These are phyloP conservation scores for Claviceps africana DNA, from an alignment of 2,329 filamentous ascomycete species.

Conservation along the genomic window DNA sequence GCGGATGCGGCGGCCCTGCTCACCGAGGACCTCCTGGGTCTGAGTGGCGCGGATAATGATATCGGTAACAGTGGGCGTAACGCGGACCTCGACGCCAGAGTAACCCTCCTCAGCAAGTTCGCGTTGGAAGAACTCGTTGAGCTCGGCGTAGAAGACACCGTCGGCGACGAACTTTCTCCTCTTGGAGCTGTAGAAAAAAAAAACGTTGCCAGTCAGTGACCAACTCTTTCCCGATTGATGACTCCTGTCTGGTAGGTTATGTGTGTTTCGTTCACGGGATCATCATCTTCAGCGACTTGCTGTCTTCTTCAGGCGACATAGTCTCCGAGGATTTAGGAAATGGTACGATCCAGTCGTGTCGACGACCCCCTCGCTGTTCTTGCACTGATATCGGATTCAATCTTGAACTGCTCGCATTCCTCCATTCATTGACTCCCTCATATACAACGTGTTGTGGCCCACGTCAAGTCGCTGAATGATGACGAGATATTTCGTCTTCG, in stretches of 20 bases:
- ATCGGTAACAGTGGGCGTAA: conserved; percentile 98
- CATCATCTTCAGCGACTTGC: background rate
- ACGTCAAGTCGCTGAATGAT: no score
- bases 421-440: background rate
- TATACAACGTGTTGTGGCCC: background rate
- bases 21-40: conserved; percentile 99
- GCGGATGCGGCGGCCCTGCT: conserved; percentile 99
- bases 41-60: conserved; percentile 99
- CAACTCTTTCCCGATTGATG: background rate
- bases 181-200: conserved; percentile 51
- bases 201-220: conserved; percentile 3
- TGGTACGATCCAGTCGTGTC: background rate
- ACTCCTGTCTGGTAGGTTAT: background rate
- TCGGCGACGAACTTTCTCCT: conserved; percentile 91
- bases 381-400: background rate
- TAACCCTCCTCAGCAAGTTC: conserved; percentile 99
- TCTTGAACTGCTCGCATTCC: background rate
- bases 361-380: background rate
- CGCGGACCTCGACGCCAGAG: conserved; percentile 99
- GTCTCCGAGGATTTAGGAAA: background rate
- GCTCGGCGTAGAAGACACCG: conserved; percentile 99
- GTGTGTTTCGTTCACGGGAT: background rate
- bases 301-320: no score
- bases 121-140: conserved; percentile 99
- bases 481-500: background rate